Evolutionary conservation across 495 filamentous ascomycete genomes (phyloP), one percentile per base, ranked within the genome.

Genomic region (Cryomyces antarcticus): DNA sequence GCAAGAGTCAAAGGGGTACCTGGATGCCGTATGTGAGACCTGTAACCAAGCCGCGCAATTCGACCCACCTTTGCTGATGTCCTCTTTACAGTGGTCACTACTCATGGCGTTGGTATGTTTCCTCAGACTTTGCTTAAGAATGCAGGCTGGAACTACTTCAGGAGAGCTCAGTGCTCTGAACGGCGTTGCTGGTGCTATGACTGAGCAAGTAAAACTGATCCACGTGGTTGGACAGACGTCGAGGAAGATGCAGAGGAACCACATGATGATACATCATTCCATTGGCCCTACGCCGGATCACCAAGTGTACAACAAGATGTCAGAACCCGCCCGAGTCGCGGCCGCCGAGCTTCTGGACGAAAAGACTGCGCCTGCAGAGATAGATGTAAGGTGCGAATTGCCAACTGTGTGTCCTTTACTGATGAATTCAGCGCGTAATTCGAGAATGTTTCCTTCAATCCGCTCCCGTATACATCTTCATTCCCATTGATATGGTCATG

Each of bases 231-330:
- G 60, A 4, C 58, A 62, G 43, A 63, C 60, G 4, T 47, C 53
- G 2, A 42, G 56, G 33, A 37, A 46, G 38, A 56, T 60, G 53
- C 60, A 63, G 43, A 29, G 52, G 29, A 52, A 53, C 5, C 46
- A 51, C 24, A 46, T 62, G 49, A 61, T 63, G 60, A 63, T 63
- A 24, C 60, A 63, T 37, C 60, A 63, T 49, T 58, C 57, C 6
- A 57, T 63, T 35, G 60, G 50, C 1, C 6, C 39, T 11, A 43
- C 46, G n/a, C 50, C 50, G 2, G 50, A 57, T 43, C 55, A 57
- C 44, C 48, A 49, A 38, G 50, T 53, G 35, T 62, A 59, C 47
- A 59, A 58, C 46, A 51, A 57, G n/a, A 50, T 54, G 30, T 54
- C 57, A 4, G 47, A 45, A 38, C 50, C 41, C 9, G 49, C 57